Conservation (phyloP, 2,329 filamentous ascomycete genomes). For the Plenodomus lindquistii region DNA sequence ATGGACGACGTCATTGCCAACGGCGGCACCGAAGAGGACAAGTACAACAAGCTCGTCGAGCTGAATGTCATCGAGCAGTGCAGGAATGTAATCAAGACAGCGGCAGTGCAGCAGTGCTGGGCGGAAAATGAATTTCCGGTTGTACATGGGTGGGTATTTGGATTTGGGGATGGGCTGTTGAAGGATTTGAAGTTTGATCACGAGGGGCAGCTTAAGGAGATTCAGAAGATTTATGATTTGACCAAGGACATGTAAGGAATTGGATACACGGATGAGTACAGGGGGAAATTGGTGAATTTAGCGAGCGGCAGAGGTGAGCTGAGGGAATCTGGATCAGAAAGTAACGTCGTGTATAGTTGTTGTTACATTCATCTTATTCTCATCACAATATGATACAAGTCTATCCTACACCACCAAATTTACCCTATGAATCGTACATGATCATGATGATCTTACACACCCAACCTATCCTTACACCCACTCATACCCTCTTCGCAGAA, state of each 20-base stretch:
- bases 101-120: constrained; percentile 63
- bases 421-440: too few relatives aligned
- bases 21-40: constrained; percentile 24
- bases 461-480: not conserved
- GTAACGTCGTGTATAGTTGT: too few relatives aligned
- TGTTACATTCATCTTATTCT: too few relatives aligned
- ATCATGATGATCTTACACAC: too few relatives aligned
- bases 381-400: too few relatives aligned
- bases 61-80: constrained; percentile 45
- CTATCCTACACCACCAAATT: too few relatives aligned
- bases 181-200: constrained; percentile 68
- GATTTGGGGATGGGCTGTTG: constrained; percentile 67
- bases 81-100: constrained; percentile 48
- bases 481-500: not conserved
- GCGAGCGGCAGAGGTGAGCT: too few relatives aligned
- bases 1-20: constrained; percentile 54
- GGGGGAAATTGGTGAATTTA: too few relatives aligned
- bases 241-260: constrained; percentile 13
- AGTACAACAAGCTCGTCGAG: constrained; percentile 43
- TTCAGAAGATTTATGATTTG: constrained; percentile 68
- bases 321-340: too few relatives aligned
- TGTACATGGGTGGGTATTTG: constrained; percentile 76
- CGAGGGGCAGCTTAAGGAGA: constrained; percentile 57
- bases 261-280: too few relatives aligned
- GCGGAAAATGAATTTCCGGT: constrained; percentile 66